Conservation (phyloP, 129 eudicot genomes). For the Chrysanthemum seticuspe region DNA sequence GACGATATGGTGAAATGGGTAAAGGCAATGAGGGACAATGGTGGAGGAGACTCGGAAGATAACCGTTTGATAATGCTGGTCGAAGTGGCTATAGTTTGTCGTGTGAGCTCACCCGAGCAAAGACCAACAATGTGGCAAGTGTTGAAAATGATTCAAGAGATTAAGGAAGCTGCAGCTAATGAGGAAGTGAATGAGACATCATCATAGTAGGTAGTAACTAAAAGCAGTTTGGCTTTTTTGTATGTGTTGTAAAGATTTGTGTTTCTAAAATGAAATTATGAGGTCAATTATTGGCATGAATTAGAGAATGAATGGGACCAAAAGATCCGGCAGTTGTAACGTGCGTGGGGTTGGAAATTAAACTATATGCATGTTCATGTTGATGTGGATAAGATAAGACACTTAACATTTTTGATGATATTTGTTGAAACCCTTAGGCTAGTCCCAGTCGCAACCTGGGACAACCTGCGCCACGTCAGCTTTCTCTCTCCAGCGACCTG, state of each 20-base stretch:
- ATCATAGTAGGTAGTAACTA: background rate
- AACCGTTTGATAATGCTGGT: slow-evolving; percentile 63
- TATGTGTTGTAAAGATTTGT: slow-evolving; percentile 27
- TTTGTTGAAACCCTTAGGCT: too few species aligned
- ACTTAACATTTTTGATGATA: too few species aligned
- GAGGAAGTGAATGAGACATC: slow-evolving; percentile 27
- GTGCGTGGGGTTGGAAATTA: too few species aligned
- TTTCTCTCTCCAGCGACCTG: too few species aligned
- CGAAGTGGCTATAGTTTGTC: slow-evolving; percentile 84
- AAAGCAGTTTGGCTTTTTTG: background rate
- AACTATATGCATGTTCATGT: too few species aligned
- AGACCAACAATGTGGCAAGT: slow-evolving; percentile 97
- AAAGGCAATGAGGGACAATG: slow-evolving; percentile 51
- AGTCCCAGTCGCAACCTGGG: too few species aligned
- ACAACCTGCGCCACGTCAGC: too few species aligned
- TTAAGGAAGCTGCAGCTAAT: slow-evolving; percentile 59
- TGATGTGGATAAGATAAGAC: too few species aligned
- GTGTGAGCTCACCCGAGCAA: slow-evolving; percentile 71
- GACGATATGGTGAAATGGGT: slow-evolving; percentile 73
- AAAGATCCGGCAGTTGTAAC: too few species aligned
- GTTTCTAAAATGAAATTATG: background rate
- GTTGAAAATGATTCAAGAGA: slow-evolving; percentile 89
- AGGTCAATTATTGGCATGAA: background rate
- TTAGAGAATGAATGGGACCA: too few species aligned
- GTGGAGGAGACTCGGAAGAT: slow-evolving; percentile 47